These are phyloP conservation scores for Aspergillus niger DNA, from an alignment of 2,329 filamentous ascomycete species.

Conservation along the genomic window DNA sequence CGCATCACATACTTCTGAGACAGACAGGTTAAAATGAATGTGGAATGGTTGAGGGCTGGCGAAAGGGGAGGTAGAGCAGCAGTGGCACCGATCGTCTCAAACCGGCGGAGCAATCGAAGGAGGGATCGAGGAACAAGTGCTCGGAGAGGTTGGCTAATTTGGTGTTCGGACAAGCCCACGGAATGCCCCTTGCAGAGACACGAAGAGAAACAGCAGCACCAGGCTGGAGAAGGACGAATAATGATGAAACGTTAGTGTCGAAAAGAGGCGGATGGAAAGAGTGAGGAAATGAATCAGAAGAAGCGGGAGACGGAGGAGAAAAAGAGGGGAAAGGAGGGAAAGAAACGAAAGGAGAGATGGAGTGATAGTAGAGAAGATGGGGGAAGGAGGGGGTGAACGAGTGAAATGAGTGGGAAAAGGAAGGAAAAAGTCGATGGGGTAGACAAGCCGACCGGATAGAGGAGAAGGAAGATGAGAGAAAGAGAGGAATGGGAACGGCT, in stretches of 20 bases:
- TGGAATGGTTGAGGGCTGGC: slow-evolving; percentile 2
- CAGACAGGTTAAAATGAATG: slow-evolving; percentile 8
- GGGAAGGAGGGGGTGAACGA: not conserved
- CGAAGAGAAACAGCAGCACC: slow-evolving; percentile 28
- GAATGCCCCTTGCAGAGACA: slow-evolving; percentile 19
- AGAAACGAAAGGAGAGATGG: slow-evolving; percentile 16
- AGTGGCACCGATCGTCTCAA: slow-evolving; percentile 13
- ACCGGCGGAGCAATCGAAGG: slow-evolving; percentile 15
- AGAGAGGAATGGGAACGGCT: slow-evolving; percentile 7
- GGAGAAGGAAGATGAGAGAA: slow-evolving; percentile 3
- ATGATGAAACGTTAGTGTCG: slow-evolving; percentile 25
- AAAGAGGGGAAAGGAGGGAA: slow-evolving; percentile 11
- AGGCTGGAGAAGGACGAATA: slow-evolving; percentile 27
- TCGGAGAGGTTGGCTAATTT: slow-evolving; percentile 16
- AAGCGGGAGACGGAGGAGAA: slow-evolving; percentile 6
- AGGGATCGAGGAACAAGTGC: slow-evolving; percentile 13
- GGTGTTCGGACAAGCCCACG: slow-evolving; percentile 10
- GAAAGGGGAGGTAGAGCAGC: slow-evolving; percentile 5
- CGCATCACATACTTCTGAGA: slow-evolving; percentile 13
- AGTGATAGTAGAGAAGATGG: slow-evolving; percentile 10
- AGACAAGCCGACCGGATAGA: slow-evolving; percentile 1
- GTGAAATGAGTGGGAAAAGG: slow-evolving; percentile 3
- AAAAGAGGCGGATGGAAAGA: slow-evolving; percentile 13
- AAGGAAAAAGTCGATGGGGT: not conserved
- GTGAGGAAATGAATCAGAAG: slow-evolving; percentile 17